Conservation (phyloP, 768 basidiomycete species). For the Dentipellis sp. region DNA sequence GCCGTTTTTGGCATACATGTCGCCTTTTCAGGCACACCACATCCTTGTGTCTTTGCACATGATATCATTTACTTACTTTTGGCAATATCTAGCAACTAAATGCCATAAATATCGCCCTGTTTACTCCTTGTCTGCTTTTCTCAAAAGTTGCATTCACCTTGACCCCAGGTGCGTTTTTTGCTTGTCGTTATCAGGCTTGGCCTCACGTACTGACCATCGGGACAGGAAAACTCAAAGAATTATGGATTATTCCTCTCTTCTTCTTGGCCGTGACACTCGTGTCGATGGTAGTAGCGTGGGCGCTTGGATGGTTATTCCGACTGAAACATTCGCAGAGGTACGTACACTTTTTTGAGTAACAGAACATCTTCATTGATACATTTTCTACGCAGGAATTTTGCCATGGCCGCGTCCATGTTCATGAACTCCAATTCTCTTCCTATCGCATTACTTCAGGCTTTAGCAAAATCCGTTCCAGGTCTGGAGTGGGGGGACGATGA, state of each 20-base stretch:
- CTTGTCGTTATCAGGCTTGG: too few relatives aligned
- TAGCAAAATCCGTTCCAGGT: conserved; percentile 74
- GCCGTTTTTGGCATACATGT: too few relatives aligned
- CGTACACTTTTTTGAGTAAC: conserved; percentile 12
- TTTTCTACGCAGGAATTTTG: conserved; percentile 47
- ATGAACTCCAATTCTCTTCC: conserved; percentile 96
- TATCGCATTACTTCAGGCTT: conserved; percentile 87
- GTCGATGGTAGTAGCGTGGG: conserved; percentile 61
- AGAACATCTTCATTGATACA: not conserved
- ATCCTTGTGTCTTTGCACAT: not conserved
- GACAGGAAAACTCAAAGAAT: conserved; percentile 63
- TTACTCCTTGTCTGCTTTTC: conserved; percentile 82
- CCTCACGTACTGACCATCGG: not conserved
- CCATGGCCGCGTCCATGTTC: conserved; percentile 78
- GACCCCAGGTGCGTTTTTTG: conserved; percentile 44
- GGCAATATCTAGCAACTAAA: conserved; percentile 51
- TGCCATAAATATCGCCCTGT: conserved; percentile 78
- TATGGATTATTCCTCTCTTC: conserved; percentile 83
- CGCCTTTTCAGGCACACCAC: too few relatives aligned
- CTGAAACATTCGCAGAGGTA: conserved; percentile 73
- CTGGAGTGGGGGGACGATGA: conserved; percentile 80
- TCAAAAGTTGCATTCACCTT: conserved; percentile 90
- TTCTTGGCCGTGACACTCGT: conserved; percentile 68
- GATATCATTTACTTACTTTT: not conserved
- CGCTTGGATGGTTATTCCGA: conserved; percentile 51